Evolutionary conservation across 129 eudicot genomes (phyloP).

Genomic region (Ambrosia trifida): DNA sequence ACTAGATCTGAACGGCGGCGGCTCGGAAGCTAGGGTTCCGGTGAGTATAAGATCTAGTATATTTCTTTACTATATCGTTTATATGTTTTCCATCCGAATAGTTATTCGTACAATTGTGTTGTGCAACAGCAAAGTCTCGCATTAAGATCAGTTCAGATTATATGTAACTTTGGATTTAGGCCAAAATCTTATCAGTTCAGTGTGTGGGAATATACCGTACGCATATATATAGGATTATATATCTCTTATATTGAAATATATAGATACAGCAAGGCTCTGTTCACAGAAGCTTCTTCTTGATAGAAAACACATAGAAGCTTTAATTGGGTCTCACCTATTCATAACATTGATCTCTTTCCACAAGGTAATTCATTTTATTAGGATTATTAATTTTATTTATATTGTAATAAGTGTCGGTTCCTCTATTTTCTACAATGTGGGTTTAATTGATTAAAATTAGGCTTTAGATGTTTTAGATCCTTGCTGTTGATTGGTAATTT

Average conservation of each 20-base stretch:
- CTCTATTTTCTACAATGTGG: conserved; percentile 30
- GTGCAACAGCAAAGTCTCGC: no score
- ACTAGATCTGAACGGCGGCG: no score
- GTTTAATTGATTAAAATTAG: conserved; percentile 11
- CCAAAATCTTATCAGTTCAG: conserved; percentile 21
- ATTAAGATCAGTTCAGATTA: conserved; percentile 2
- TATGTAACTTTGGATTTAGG: conserved; percentile 19
- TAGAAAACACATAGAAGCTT: neutral
- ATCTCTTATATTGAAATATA: neutral
- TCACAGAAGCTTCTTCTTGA: conserved; percentile 28
- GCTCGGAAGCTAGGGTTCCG: no score
- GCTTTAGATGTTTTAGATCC: neutral
- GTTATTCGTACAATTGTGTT: no score
- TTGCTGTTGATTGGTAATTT: neutral
- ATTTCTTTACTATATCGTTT: no score
- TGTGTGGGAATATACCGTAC: neutral
- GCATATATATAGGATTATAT: conserved; percentile 14
- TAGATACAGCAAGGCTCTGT: conserved; percentile 15
- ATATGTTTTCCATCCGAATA: no score
- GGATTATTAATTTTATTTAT: conserved; percentile 1
- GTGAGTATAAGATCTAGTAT: no score
- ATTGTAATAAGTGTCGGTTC: conserved; percentile 16
- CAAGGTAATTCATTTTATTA: conserved; percentile 25
- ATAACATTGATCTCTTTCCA: conserved; percentile 20
- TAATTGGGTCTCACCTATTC: conserved; percentile 2